Percentiles rank a stretch among this genome's conserved stretches.
These are phyloP conservation scores for Backusella morwellensis DNA, from an alignment of 192 early-diverging fungal genomes.

Conservation along the genomic window DNA sequence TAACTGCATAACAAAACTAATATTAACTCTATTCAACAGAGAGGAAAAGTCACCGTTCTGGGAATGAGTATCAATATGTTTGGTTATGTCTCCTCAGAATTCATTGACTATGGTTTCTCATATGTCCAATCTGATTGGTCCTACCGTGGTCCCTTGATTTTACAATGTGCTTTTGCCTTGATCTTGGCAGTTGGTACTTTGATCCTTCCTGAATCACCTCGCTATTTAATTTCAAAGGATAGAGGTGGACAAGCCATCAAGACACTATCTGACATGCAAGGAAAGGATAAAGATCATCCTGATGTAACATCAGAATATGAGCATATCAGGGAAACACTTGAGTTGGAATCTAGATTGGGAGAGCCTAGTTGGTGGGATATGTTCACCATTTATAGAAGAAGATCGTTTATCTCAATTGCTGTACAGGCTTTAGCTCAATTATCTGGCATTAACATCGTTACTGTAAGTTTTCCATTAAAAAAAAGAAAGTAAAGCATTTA, in stretches of 20 bases:
- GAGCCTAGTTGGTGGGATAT: conserved; percentile 36
- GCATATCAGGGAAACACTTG: conserved; percentile 55
- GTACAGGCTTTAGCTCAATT: conserved; percentile 25
- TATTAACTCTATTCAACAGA: background rate
- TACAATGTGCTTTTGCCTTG: conserved; percentile 79
- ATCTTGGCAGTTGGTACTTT: conserved; percentile 65
- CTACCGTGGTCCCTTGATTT: conserved; percentile 77
- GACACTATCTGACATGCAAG: conserved; percentile 42
- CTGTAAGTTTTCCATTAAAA: conserved; percentile 5
- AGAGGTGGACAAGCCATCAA: conserved; percentile 59
- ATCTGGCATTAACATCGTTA: conserved; percentile 18
- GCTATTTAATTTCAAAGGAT: conserved; percentile 70
- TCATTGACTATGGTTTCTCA: conserved; percentile 55
- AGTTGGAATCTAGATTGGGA: conserved; percentile 38
- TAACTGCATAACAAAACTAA: background rate
- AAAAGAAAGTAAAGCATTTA: background rate
- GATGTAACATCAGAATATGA: conserved; percentile 59
- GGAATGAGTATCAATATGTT: conserved; percentile 25
- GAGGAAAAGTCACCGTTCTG: conserved; percentile 17
- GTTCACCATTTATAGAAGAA: conserved; percentile 25
- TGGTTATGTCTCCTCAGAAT: conserved; percentile 12
- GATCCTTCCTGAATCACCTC: conserved; percentile 83
- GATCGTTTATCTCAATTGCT: conserved; percentile 22
- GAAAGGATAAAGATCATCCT: conserved; percentile 26
- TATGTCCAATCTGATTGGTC: conserved; percentile 43